Base-by-base conservation (phyloP, 192 early-diverging fungal genomes). In the Coemansia sp. region DNA sequence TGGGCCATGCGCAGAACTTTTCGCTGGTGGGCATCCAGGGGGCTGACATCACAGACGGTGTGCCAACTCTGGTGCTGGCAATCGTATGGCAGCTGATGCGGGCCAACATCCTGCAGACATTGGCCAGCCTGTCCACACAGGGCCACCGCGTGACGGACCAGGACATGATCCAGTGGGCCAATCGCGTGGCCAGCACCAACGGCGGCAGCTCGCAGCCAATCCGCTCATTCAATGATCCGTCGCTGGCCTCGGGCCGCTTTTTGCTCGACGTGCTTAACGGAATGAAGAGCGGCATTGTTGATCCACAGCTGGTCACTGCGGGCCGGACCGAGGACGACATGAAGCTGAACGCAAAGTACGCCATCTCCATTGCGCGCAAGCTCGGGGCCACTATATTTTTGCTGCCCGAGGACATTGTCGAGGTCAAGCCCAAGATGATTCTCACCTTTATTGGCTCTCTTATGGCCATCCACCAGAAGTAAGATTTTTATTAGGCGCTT, bases 11-110 rank as follows among this genome's bases (percentile, higher is more conserved):
- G 36, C 74, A 90, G 39, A 82, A 83, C 48, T 97, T 96, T 70
- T 88, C 93, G 10, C 84, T 99, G 21, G 93, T 99, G 26, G 91
- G 90, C 51, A 96, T 99, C 66, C 92, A 93, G 68, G 95, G 95
- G 26, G 85, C 88, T 7, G 96, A 99, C 78, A 90, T 99, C 60
- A 86, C 86, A 16, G 95, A 97, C 51, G 95, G 93, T 40, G 82
- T 80, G 47, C 91, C 89, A 23, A 96, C 86, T 12, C 76, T 99
- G 34, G 95, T 91, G 16, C 81, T 99, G 23, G 92, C 88, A 38
- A 64, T 94, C 14, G 93, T 96, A 38, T 99, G 96, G 96, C 96
- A 99, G 81, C 83, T 99, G 79, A 99, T 99, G 96, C 88, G 96
- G 15, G 90, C 91, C 52, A 91, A 99, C 79, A 89, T 99, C 43